These are phyloP conservation scores for Colletotrichum sp. DNA, from an alignment of 2,329 filamentous ascomycete genomes.

Conservation along the genomic window DNA sequence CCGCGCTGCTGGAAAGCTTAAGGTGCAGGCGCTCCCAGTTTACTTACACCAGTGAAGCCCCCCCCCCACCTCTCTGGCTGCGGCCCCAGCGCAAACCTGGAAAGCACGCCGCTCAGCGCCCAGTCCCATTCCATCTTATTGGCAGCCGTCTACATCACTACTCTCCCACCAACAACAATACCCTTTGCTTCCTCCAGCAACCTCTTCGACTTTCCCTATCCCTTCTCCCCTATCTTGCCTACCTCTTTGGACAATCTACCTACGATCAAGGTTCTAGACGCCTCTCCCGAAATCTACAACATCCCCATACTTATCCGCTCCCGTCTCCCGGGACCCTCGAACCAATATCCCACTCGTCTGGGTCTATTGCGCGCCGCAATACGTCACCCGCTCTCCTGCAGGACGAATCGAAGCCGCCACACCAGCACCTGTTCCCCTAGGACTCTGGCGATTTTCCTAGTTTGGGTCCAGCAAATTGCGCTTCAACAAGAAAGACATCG, in stretches of 20 bases:
- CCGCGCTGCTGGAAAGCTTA: slow-evolving; percentile 13
- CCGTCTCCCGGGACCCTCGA: background rate
- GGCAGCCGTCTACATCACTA: slow-evolving; percentile 7
- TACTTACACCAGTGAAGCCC: background rate
- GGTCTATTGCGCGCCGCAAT: slow-evolving; percentile 11
- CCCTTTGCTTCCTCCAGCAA: background rate
- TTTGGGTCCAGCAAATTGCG: background rate
- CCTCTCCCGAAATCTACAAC: background rate
- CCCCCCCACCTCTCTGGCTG: background rate
- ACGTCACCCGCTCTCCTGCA: background rate
- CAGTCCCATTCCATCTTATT: background rate
- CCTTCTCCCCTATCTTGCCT: background rate
- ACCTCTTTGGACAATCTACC: background rate
- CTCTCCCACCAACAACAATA: background rate
- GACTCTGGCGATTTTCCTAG: background rate
- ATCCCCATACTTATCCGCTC: background rate
- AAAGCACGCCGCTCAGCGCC: background rate
- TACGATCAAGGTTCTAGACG: background rate
- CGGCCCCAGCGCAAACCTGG: slow-evolving; percentile 1
- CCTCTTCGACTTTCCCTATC: background rate
- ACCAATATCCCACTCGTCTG: background rate
- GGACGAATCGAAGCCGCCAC: slow-evolving; percentile 3
- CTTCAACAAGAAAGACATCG: background rate
- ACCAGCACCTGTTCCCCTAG: background rate
- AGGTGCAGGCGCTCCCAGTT: background rate